Evolutionary conservation across 192 early-diverging fungal species (phyloP), one percentile per base, ranked within the genome.

Genomic region (Coemansia interrupta): DNA sequence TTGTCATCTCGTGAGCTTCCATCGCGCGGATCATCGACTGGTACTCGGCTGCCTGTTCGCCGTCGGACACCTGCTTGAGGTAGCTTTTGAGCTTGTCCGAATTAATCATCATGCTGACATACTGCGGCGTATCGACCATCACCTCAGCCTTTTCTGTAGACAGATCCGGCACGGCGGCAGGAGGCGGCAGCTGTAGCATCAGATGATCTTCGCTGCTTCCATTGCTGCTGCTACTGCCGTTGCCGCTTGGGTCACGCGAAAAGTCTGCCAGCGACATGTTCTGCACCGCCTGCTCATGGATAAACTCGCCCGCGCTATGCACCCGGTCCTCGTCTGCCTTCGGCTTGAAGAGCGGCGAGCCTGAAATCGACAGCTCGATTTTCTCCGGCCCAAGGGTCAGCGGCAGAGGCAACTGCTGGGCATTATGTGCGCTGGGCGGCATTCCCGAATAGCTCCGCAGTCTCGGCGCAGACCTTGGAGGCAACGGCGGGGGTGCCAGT

Each of bases 271-370:
- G 38, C 4, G 67, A 76, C 43, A 76, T 43, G 28, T 76, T 76
- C n/a, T 60, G 63, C 14, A 60, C 59, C 1, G 73, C 73, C 60
- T 77, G 68, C 20, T 65, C 52, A 47, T 70, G 73, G 17, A 77
- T 77, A 3, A 57, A 57, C 17, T 65, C 61, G 15, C 73, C 73
- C 0, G 73, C 64, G 30, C 68, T 77, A 12, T 41, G 54, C 18
- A 41, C 39, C 0, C 54, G 67, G 15, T 45, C 22, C 23, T 56
- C 4, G 22, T 41, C 48, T 47, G 58, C 19, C 47, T 18, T 13
- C 4, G 68, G 64, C 41, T 63, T 44, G n/a, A 77, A 56, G 32
- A 66, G 56, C 39, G 73, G 73, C 24, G 73, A 77, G 15, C 43
- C 61, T 20, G 62, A 58, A 48, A 61, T 75, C 19, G 42, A 20